phyloP scores from a whole-genome alignment of 768 basidiomycete species.

The Coprinopsis strossmayeri region DNA sequence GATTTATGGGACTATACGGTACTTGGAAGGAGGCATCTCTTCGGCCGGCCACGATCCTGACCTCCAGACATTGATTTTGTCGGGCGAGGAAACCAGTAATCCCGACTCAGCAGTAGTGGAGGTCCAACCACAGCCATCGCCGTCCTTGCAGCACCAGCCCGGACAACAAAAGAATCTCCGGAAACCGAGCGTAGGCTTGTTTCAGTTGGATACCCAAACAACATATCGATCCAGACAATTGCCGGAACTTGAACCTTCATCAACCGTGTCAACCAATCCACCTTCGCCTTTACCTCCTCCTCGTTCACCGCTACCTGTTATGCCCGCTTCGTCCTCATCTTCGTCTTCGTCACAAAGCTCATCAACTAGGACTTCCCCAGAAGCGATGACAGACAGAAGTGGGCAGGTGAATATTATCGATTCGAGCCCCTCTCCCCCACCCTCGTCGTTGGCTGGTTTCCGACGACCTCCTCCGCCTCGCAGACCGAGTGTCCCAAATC shows the following conservation, averaged over 20 bases:
- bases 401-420: constrained; percentile 27
- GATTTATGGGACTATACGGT: constrained; percentile 49
- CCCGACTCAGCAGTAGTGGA: constrained; percentile 2
- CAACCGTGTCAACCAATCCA: constrained; percentile 26
- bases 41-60: constrained; percentile 52
- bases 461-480: constrained; percentile 43
- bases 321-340: constrained; percentile 42
- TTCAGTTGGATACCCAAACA: constrained; percentile 60
- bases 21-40: constrained; percentile 67
- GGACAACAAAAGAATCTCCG: constrained; percentile 19
- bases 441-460: constrained; percentile 51
- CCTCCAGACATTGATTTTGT: constrained; percentile 45
- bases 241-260: constrained; percentile 52
- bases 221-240: constrained; percentile 44
- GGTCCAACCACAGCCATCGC: constrained; percentile 1
- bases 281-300: constrained; percentile 23
- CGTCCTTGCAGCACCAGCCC: constrained; percentile 7
- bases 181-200: constrained; percentile 40
- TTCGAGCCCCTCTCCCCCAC: constrained; percentile 56
- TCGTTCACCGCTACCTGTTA: constrained; percentile 49
- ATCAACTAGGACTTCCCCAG: constrained; percentile 10
- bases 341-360: constrained; percentile 19
- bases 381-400: constrained; percentile 1
- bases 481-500: constrained; percentile 52
- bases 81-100: constrained; percentile 19